Conservation (phyloP, 768 basidiomycete genomes). For the Hysterangium stoloniferum region DNA sequence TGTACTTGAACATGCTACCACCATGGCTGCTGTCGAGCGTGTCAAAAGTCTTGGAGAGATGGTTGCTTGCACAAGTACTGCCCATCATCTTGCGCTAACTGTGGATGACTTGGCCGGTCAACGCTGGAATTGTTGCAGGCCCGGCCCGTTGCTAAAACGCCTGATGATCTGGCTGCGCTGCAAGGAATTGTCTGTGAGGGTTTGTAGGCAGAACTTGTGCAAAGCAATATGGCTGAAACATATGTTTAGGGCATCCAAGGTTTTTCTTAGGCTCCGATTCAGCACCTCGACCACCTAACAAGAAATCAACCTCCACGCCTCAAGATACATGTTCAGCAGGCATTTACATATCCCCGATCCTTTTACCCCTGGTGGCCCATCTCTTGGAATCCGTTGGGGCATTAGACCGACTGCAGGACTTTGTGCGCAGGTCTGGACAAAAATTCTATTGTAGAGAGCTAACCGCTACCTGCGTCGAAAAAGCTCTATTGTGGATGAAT, state of each 20-base stretch:
- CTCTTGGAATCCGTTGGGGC: constrained; percentile 84
- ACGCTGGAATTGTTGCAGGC: constrained; percentile 94
- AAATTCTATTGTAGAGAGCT: constrained; percentile 51
- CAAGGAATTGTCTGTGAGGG: constrained; percentile 71
- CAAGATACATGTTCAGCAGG: constrained; percentile 83
- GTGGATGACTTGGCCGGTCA: constrained; percentile 98
- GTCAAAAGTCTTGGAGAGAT: constrained; percentile 72
- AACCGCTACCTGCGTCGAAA: constrained; percentile 18
- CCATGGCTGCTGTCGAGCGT: constrained; percentile 80
- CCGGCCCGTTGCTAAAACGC: constrained; percentile 95
- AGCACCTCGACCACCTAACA: constrained; percentile 75
- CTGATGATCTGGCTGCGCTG: constrained; percentile 81
- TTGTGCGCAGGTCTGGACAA: constrained; percentile 73
- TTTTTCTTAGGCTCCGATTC: constrained; percentile 98
- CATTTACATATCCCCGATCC: constrained; percentile 88
- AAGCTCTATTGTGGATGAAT: constrained; percentile 21
- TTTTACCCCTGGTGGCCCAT: constrained; percentile 85
- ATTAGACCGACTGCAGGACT: constrained; percentile 71
- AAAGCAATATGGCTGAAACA: too few relatives aligned
- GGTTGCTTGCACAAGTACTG: constrained; percentile 94
- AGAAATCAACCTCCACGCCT: constrained; percentile 66
- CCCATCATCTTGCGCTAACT: constrained; percentile 89
- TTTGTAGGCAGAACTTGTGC: constrained; percentile 27
- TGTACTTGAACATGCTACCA: constrained; percentile 95
- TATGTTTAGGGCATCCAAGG: constrained; percentile 73